phyloP scores from a whole-genome alignment of 176 grass and related monocot species.

The Carex littledalei region DNA sequence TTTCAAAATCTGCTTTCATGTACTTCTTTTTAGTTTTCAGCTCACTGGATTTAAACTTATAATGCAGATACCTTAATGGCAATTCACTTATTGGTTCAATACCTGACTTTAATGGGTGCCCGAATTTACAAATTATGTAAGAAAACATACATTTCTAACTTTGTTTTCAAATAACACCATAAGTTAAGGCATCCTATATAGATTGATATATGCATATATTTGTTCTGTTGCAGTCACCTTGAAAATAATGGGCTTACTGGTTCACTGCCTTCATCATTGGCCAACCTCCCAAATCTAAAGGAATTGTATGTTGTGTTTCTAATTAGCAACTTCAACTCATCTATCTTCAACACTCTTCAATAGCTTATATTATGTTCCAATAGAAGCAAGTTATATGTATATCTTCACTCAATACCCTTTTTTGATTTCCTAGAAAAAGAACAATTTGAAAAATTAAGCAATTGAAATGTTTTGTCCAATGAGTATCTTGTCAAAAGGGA shows the following conservation, averaged over 20 bases:
- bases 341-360: not conserved
- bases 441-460: too few relatives aligned
- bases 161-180: not conserved
- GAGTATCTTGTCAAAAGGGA: too few relatives aligned
- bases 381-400: too few relatives aligned
- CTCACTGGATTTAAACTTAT: slow-evolving; percentile 1
- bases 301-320: slow-evolving; percentile 70
- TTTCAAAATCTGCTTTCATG: not conserved
- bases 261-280: slow-evolving; percentile 52
- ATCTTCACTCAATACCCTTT: too few relatives aligned
- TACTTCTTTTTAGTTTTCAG: not conserved
- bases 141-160: slow-evolving; percentile 3
- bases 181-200: not conserved
- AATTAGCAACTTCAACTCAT: not conserved
- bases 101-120: slow-evolving; percentile 67
- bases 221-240: slow-evolving; percentile 58
- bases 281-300: slow-evolving; percentile 63
- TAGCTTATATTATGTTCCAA: too few relatives aligned
- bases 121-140: slow-evolving; percentile 74
- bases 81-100: slow-evolving; percentile 67
- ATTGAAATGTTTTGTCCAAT: too few relatives aligned
- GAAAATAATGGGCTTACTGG: slow-evolving; percentile 86
- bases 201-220: slow-evolving; percentile 7
- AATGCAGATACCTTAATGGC: slow-evolving; percentile 55
- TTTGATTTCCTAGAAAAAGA: too few relatives aligned